Conservation (phyloP, 257 asterid genomes). For the Solanum stenotomum region DNA sequence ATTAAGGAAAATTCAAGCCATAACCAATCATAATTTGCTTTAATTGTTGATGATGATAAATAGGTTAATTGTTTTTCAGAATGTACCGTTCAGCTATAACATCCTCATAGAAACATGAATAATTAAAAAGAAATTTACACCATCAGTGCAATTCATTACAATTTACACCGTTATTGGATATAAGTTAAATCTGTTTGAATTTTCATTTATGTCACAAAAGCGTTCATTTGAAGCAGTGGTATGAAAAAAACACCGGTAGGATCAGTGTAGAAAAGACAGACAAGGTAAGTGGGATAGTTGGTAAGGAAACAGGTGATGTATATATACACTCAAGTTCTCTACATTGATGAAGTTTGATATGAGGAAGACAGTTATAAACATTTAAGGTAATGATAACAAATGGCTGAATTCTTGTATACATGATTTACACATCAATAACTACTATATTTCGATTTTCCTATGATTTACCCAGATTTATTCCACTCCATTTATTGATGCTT, state of each 20-base stretch:
- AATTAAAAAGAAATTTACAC: background rate
- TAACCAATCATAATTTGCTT: slow-evolving; percentile 2
- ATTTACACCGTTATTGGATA: background rate
- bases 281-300: background rate
- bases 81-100: background rate
- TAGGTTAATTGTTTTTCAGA: background rate
- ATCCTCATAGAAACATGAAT: background rate
- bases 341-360: background rate
- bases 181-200: background rate
- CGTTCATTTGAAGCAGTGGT: background rate
- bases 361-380: background rate
- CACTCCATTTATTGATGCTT: background rate
- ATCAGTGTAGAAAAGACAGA: background rate
- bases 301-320: background rate
- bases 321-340: background rate
- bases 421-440: background rate
- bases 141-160: background rate
- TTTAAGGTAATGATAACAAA: background rate
- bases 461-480: background rate
- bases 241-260: background rate
- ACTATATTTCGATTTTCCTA: background rate
- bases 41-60: background rate
- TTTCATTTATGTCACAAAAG: background rate
- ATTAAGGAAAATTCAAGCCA: slow-evolving; percentile 9
- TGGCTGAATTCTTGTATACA: background rate